Evolutionary conservation across 2,329 filamentous ascomycete genomes (phyloP), one percentile per base, ranked within the genome.

Genomic region (Aureobasidium sp.): DNA sequence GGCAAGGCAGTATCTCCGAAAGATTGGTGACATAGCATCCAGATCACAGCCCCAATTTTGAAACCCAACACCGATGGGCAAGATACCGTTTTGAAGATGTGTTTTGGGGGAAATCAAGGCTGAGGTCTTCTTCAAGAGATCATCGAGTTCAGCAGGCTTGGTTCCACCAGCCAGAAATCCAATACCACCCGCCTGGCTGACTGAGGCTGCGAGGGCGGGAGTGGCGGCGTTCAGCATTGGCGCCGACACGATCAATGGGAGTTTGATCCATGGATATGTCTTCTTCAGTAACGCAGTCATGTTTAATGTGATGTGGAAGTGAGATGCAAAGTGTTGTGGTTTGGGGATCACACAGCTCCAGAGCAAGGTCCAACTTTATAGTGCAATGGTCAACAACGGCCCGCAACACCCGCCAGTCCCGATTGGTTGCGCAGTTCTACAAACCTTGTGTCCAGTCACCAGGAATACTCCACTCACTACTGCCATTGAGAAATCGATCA

Each of bases 401-500:
- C 34, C 49, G 31, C 34, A 52, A n/a, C 49, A 52, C 20, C 49
- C 34, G 34, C 34, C 15, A 5, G 1, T 27, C 34, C 49, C 34
- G 49, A 52, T 52, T 17, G 34, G 34, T 39, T 2, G n/a, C 22
- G 17, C 49, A n/a, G 20, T 34, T 14, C 15, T 31, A 57, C 27
- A 57, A 44, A 9, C 25, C 27, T 34, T 56, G 53, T 36, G 53
- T 25, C 53, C 53, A 57, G 53, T 45, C 39, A 45, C 41, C 53
- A 45, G 41, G 39, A 12, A 34, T 25, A 34, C 27, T 45, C 53
- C 53, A 57, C 8, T 57, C 53, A 36, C 53, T 45, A 5, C 53
- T 45, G 3, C 53, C 53, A 45, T 57, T 57, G 12, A 57, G 14
- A 20, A 57, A 57, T 8, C 41, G 53, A 47, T 57, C 53, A n/a